These are phyloP conservation scores for Endoconidiophora laricicola DNA, from an alignment of 2,329 filamentous ascomycete genomes.

Conservation along the genomic window DNA sequence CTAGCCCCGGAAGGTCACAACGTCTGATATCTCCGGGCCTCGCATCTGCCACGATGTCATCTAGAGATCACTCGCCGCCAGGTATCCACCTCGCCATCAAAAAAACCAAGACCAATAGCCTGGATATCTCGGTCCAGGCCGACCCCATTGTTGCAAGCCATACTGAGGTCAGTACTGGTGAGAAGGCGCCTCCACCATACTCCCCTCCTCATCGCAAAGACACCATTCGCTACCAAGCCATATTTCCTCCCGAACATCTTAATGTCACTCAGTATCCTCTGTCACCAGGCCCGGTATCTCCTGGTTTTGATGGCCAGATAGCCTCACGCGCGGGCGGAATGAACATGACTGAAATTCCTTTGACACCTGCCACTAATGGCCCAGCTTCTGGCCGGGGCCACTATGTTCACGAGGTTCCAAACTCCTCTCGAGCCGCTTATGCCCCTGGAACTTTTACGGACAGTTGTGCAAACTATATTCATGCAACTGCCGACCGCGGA, in stretches of 20 bases:
- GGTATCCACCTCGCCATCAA: neutral
- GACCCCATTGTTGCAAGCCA: neutral
- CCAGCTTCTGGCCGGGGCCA: slow-evolving; percentile 1
- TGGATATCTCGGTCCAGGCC: neutral
- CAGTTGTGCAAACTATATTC: slow-evolving; percentile 25
- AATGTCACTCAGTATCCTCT: slow-evolving; percentile 30
- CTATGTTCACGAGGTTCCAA: no score
- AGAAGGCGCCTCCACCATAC: slow-evolving; percentile 34
- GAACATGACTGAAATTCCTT: slow-evolving; percentile 40
- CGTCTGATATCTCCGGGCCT: slow-evolving; percentile 9
- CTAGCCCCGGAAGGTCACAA: neutral
- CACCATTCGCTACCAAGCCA: slow-evolving; percentile 35
- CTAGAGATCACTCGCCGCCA: slow-evolving; percentile 3
- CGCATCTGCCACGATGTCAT: slow-evolving; percentile 14
- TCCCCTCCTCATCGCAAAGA: slow-evolving; percentile 28
- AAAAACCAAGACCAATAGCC: neutral
- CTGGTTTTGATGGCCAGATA: slow-evolving; percentile 33
- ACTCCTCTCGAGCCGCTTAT: no score
- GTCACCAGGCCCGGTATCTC: slow-evolving; percentile 45
- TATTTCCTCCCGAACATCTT: slow-evolving; percentile 39
- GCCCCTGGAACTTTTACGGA: slow-evolving; percentile 17
- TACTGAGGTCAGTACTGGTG: neutral
- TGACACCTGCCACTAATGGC: slow-evolving; percentile 31
- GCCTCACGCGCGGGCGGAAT: slow-evolving; percentile 41
- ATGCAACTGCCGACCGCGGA: no score